Evolutionary conservation across 1,284 basidiomycete genomes (phyloP), one percentile per base, ranked within the genome.

Genomic region (Apiotrichum porosum): DNA sequence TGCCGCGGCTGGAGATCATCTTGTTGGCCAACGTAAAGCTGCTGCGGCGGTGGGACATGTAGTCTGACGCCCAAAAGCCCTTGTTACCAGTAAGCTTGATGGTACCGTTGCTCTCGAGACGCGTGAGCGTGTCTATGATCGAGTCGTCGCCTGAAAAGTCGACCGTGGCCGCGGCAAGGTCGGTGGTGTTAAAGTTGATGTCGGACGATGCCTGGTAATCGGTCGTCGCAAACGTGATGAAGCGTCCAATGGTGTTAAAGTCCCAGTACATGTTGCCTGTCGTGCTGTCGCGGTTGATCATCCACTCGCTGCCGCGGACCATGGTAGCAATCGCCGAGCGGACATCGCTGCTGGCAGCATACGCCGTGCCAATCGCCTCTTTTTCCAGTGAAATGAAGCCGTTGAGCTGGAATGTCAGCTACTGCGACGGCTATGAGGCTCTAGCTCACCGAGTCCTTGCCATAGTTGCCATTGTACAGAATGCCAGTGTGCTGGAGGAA

Each of bases 21-120:
- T 81, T 84, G 47, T 84, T 68, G 0, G 81, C 80, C 9, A 81
- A 76, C 14, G 83, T 75, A 51, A 81, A 83, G 17, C 76, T 75
- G 2, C 62, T 48, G 8, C 82, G 81, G n/a, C 83, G 79, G 43
- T 84, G 80, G 15, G 48, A 83, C 81, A 84, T 83, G 60, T 83
- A 84, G 60, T 85, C 84, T 48, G 80, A 81, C 18, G 75, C 75
- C 62, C 78, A 85, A 65, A 85, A 85, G 75, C 81, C 79, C 28
- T 78, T 76, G 58, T 83, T 84, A 5, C 84, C 83, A 1, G 56
- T 47, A 21, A 85, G 60, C n/a, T 71, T 62, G 3, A 71, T 69
- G 9, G 62, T 52, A 5, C 52, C 51, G 33, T 69, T 69, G 13
- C 60, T 56, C 22, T 69, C 56, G 14, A 83, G 68, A 34, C 62